Evolutionary conservation across 2,329 filamentous ascomycete genomes (phyloP).

Genomic region (Aspergillus sp.): DNA sequence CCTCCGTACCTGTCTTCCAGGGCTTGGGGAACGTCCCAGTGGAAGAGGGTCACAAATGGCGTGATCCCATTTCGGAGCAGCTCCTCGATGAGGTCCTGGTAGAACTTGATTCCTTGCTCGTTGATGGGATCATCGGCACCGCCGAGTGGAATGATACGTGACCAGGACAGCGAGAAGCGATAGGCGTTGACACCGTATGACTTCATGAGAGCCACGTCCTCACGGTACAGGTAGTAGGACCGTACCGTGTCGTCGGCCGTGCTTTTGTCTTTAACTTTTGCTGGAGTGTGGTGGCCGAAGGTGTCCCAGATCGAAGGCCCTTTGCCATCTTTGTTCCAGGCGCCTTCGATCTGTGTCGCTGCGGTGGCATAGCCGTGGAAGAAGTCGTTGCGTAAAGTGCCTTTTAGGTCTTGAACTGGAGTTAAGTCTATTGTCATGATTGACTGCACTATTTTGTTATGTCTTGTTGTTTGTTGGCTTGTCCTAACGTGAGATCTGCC

Average conservation of each 20-base stretch:
- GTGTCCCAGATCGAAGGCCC: conserved; percentile 79
- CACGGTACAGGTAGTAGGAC: conserved; percentile 71
- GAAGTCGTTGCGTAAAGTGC: conserved; percentile 26
- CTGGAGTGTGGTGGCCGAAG: conserved; percentile 69
- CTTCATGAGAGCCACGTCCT: conserved; percentile 74
- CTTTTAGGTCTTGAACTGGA: conserved; percentile 27
- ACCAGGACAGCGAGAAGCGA: conserved; percentile 75
- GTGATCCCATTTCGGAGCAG: conserved; percentile 70
- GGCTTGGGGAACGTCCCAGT: conserved; percentile 77
- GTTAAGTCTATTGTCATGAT: conserved; percentile 22
- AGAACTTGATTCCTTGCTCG: conserved; percentile 72
- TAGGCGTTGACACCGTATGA: conserved; percentile 69
- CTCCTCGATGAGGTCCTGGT: conserved; percentile 72
- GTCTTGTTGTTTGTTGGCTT: neutral
- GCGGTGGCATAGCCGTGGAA: conserved; percentile 32
- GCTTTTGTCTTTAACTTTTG: conserved; percentile 73
- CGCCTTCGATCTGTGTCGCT: conserved; percentile 69
- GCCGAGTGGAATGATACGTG: conserved; percentile 75
- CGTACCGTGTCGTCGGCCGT: conserved; percentile 74
- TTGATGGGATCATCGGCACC: conserved; percentile 75
- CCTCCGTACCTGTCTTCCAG: conserved; percentile 77
- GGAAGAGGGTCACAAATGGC: conserved; percentile 76
- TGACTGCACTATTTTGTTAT: neutral
- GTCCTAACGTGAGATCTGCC: neutral
- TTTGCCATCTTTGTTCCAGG: conserved; percentile 69